Conservation (phyloP, 2,329 filamentous ascomycete genomes). For the Calonectria fujianensis region DNA sequence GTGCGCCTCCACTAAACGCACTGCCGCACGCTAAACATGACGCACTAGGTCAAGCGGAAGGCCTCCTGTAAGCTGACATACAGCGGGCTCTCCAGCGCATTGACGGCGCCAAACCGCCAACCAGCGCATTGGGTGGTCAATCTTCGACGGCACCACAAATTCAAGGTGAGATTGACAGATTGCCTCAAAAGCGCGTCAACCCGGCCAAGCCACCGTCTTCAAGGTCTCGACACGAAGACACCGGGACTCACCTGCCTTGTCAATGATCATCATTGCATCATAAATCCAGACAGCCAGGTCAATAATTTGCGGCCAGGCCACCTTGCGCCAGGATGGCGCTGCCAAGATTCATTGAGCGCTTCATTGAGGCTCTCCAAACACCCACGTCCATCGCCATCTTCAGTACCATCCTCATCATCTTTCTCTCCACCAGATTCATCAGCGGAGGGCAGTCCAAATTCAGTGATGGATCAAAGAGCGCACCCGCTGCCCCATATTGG, state of each 20-base stretch:
- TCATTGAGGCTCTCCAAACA: conserved; percentile 49
- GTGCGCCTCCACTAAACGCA: conserved; percentile 17
- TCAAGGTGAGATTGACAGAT: conserved; percentile 45
- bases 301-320: conserved; percentile 43
- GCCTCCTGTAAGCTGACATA: conserved; percentile 25
- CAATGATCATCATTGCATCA: conserved; percentile 6
- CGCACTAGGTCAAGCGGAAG: conserved; percentile 22
- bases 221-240: not conserved
- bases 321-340: conserved; percentile 33
- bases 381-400: conserved; percentile 51
- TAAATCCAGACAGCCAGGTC: not conserved
- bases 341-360: conserved; percentile 41
- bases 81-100: conserved; percentile 19
- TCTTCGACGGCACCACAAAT: conserved; percentile 39
- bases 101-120: conserved; percentile 23
- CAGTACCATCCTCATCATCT: conserved; percentile 51
- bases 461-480: conserved; percentile 46
- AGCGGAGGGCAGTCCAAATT: conserved; percentile 62
- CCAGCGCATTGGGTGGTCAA: conserved; percentile 44
- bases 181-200: conserved; percentile 37
- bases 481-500: conserved; percentile 59
- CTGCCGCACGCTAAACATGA: conserved; percentile 21
- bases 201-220: conserved; percentile 2
- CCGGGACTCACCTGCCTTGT: not conserved
- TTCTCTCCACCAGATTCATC: conserved; percentile 54